Evolutionary conservation across 2,329 filamentous ascomycete species (phyloP).

Genomic region (Colletotrichum echinochloae): DNA sequence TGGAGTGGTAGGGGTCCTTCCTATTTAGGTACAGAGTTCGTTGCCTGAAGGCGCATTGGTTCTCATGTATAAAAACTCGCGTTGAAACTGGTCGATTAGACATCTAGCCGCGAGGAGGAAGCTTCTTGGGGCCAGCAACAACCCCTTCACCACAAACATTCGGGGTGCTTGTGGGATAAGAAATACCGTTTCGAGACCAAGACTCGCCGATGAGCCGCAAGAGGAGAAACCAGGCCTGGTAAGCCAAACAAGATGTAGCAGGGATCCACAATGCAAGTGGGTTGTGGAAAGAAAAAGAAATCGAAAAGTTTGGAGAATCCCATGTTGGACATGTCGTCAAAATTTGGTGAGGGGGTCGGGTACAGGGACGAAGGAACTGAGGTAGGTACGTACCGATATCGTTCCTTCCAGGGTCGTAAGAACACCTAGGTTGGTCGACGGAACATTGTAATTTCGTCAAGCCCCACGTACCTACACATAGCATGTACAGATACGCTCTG

Average conservation of each 20-base stretch:
- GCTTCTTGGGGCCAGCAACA: neutral
- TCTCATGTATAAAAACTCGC: neutral
- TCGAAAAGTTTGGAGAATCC: conserved; percentile 40
- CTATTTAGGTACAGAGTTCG: conserved; percentile 18
- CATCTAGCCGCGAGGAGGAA: neutral
- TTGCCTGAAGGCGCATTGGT: neutral
- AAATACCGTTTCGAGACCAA: neutral
- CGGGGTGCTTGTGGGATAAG: neutral
- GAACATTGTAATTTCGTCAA: too few species aligned
- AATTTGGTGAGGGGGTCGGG: neutral
- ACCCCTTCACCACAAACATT: conserved; percentile 9
- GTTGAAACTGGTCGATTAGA: neutral
- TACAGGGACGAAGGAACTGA: neutral
- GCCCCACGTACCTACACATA: too few species aligned
- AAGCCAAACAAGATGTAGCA: neutral
- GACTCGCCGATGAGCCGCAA: neutral
- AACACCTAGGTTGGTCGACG: too few species aligned
- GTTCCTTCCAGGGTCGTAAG: too few species aligned
- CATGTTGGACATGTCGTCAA: conserved; percentile 37
- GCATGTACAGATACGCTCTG: too few species aligned
- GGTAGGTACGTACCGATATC: too few species aligned
- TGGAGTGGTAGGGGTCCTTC: conserved; percentile 14
- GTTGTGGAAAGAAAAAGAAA: neutral
- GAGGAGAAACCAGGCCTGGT: conserved; percentile 14
- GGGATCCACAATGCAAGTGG: conserved; percentile 20